Conservation (phyloP, 306 rosid genomes). For the Cucumis melo region DNA sequence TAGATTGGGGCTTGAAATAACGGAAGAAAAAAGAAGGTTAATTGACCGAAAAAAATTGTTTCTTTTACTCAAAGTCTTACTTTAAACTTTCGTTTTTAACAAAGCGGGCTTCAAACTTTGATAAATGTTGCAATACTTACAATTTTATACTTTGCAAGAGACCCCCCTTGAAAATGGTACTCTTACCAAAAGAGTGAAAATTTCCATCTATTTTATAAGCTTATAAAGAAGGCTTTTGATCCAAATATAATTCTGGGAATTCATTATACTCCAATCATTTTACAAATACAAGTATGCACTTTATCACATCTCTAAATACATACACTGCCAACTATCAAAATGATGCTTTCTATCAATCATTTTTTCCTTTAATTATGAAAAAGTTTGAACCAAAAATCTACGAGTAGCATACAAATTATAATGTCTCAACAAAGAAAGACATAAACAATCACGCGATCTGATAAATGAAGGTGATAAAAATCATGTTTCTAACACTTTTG, state of each 20-base stretch:
- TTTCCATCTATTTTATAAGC: background rate
- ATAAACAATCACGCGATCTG: background rate
- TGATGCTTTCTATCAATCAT: background rate
- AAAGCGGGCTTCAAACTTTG: too few species aligned
- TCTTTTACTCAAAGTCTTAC: too few species aligned
- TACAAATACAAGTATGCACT: background rate
- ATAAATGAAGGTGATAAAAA: background rate
- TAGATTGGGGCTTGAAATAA: background rate
- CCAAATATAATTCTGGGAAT: background rate
- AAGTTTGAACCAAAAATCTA: background rate
- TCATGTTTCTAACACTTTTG: background rate
- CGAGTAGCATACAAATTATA: background rate
- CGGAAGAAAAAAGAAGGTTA: background rate
- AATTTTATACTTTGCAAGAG: background rate
- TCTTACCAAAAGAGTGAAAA: background rate
- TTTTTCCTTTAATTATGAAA: background rate
- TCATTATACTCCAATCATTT: background rate
- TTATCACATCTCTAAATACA: background rate
- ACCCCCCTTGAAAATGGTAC: background rate
- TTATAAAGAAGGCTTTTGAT: background rate
- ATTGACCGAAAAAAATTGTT: background rate
- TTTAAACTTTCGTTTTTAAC: too few species aligned
- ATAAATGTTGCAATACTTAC: too few species aligned
- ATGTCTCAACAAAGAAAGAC: conserved; percentile 2
- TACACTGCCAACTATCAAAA: background rate